Evolutionary conservation across 2,329 filamentous ascomycete species (phyloP), one percentile per base, ranked within the genome.

Genomic region (Beauveria brongniartii): DNA sequence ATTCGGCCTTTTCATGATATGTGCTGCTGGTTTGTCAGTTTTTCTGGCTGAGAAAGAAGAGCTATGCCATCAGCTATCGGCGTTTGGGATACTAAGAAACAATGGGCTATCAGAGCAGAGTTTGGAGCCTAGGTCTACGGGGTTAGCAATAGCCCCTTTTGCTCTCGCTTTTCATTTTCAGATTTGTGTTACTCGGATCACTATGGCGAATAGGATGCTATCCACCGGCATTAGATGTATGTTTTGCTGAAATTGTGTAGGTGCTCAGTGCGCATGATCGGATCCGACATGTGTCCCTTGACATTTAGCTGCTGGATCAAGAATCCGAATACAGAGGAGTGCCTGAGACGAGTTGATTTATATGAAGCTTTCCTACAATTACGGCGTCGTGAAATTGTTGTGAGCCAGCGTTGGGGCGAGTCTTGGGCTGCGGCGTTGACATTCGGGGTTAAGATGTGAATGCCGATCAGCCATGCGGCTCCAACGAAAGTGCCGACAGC

Each of bases 1-100:
- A n/a, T 54, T 22, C 18, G 12, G 41, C 9, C 20, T 40, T 20
- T 22, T 9, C 16, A 20, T 59, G 26, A 52, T 16, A n/a, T 37
- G 20, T 6, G 47, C 6, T 44, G 12, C 12, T 20, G 20, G 8
- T 12, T 37, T 34, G 28, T 3, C 26, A 6, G 3, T 30, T 24
- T 20, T n/a, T n/a, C 24, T 37, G 4, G 24, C 20, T 5, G 18
- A 28, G 22, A 7, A 30, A 20, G 46, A 12, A 41, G 55, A 22
- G 44, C 18, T 16, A 43, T 34, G 41, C 8, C 18, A 44, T 18
- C 47, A n/a, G 9, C n/a, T 43, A 37, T 34, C 24, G 56, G 56
- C 56, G 56, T 59, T 59, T 52, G 56, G 56, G 56, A 52, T 46
- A 66, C 24, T n/a, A 57, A 34, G 34, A 66, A 62, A 18, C 62